Evolutionary conservation across 371 early-diverging fungal species (phyloP), one percentile per base, ranked within the genome.

Genomic region (Conidiobolus incongruus): DNA sequence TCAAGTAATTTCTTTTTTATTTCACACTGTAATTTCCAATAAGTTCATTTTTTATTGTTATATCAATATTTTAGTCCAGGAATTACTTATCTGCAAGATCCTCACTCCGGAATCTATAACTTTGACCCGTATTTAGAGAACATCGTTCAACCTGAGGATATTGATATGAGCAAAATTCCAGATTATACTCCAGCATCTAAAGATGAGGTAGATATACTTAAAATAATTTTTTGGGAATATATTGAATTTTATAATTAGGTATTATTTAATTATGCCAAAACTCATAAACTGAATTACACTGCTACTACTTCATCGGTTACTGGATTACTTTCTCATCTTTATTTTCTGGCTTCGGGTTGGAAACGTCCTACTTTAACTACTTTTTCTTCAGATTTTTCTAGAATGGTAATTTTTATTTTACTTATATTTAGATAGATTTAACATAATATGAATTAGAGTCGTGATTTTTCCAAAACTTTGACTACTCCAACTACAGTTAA

Each of bases 291-390:
- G 41, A 64, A 53, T 22, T 90, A 77, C 58, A 62, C 75, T 17
- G 78, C 84, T 1, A 88, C 92, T 2, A 94, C 95, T 2, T 90
- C 91, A 5, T 88, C 91, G 1, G 73, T 84, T 47, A 79, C 89
- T 8, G 53, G 68, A 2, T 50, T 68, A 0, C 58, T 94, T 3
- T 71, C 87, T 0, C 82, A 88, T 20, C 52, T 88, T 35, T 82
- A 84, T 46, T 80, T 78, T 51, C 47, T 68, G 15, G 57, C 91
- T 20, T 72, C 88, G 1, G 65, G 63, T 8, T 66, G 71, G 47
- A 73, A 66, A 48, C 65, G 62, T 13, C 57, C 80, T 5, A 65
- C 87, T 49, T 65, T 59, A 0, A 55, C 56, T 1, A 50, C 56
- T 6, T 54, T 89, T 35, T 81, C 86, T 12, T 49, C 51, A 15